Percentiles rank a stretch among this genome's conserved stretches.
phyloP scores from a whole-genome alignment of 2,329 filamentous ascomycete species.

The Lecanosticta acicola region DNA sequence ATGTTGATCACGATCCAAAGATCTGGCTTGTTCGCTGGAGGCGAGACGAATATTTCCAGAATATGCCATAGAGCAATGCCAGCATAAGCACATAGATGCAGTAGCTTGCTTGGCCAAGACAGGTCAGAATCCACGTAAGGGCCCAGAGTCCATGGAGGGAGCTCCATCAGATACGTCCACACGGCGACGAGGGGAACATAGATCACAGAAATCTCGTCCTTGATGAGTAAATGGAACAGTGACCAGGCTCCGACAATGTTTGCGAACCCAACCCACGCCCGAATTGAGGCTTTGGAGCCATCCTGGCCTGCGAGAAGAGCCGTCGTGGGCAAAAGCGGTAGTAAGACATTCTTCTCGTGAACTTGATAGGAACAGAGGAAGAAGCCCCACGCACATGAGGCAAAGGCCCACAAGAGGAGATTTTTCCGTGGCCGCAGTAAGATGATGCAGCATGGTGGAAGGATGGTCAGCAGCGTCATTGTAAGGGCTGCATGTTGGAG shows the following conservation, averaged over 20 bases:
- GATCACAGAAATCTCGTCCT: conserved; percentile 77
- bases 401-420: conserved; percentile 72
- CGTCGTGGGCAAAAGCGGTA: conserved; percentile 91
- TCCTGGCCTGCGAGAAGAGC: conserved; percentile 72
- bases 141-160: conserved; percentile 71
- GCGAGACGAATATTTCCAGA: conserved; percentile 59
- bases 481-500: conserved; percentile 69
- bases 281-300: conserved; percentile 67
- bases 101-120: conserved; percentile 47
- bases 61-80: conserved; percentile 78
- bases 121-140: conserved; percentile 43
- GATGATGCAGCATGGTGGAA: conserved; percentile 72
- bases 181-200: conserved; percentile 79
- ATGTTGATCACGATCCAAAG: conserved; percentile 92
- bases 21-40: conserved; percentile 77
- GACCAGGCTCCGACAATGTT: conserved; percentile 89
- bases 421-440: conserved; percentile 72
- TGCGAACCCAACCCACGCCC: conserved; percentile 90
- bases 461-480: conserved; percentile 69
- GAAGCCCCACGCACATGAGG: conserved; percentile 88
- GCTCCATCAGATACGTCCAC: conserved; percentile 85
- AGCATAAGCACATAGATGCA: conserved; percentile 72
- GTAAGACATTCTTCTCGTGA: conserved; percentile 92
- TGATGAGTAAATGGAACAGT: conserved; percentile 81
- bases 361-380: conserved; percentile 99